These are phyloP conservation scores for Penicillium janthinellum DNA, from an alignment of 2,329 filamentous ascomycete species.

Conservation along the genomic window DNA sequence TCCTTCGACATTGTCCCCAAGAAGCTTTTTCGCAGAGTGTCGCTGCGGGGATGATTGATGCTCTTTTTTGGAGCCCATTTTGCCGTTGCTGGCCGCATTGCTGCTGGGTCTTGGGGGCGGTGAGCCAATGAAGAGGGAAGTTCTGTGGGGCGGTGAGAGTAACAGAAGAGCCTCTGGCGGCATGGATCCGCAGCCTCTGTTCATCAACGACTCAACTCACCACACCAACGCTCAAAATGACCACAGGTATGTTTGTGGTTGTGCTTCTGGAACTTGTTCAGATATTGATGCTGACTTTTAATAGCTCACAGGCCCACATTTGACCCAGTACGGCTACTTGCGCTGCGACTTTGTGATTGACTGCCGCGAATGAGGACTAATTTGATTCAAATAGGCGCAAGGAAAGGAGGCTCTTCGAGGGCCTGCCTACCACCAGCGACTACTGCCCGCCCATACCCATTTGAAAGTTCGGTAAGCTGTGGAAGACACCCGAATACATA, in stretches of 20 bases:
- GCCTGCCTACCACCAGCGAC: conserved; percentile 92
- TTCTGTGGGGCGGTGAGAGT: conserved; percentile 2
- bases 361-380: conserved; percentile 31
- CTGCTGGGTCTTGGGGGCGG: not conserved
- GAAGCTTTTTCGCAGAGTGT: conserved; percentile 16
- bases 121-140: conserved; percentile 1
- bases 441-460: conserved; percentile 88
- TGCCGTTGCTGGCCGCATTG: conserved; percentile 23
- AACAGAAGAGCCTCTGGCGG: not conserved
- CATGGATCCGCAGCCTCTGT: conserved; percentile 5
- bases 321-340: conserved; percentile 69
- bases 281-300: conserved; percentile 30
- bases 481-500: conserved; percentile 17
- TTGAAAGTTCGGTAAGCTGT: conserved; percentile 74
- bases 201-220: not conserved
- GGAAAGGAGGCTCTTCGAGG: conserved; percentile 95
- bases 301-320: conserved; percentile 84
- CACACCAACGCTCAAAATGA: conserved; percentile 35
- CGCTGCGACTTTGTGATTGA: not conserved
- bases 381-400: conserved; percentile 61
- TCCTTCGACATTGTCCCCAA: conserved; percentile 76
- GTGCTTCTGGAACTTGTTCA: not conserved
- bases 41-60: conserved; percentile 22
- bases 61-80: conserved; percentile 24
- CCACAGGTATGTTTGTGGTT: conserved; percentile 40